Conservation (phyloP, 257 asterid species). For the Hygrophila difformis region DNA sequence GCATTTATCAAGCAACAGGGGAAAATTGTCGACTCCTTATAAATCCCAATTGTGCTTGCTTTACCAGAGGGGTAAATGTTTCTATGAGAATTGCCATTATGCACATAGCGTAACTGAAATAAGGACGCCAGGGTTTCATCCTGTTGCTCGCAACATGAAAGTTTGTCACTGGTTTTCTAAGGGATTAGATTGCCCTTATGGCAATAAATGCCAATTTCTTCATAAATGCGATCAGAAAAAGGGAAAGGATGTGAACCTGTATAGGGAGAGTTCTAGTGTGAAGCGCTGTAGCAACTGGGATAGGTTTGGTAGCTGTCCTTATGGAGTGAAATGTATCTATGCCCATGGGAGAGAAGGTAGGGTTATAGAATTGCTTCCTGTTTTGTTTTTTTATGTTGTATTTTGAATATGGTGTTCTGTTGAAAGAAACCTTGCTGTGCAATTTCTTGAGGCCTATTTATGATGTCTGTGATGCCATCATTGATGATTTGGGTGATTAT, state of each 20-base stretch:
- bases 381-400: not conserved
- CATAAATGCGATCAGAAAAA: conserved; percentile 16
- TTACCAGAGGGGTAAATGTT: conserved; percentile 34
- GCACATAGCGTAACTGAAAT: conserved; percentile 23
- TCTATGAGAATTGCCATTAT: conserved; percentile 33
- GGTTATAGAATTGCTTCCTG: not conserved
- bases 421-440: too few species aligned
- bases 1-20: conserved; percentile 15
- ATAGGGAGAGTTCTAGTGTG: too few species aligned
- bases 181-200: conserved; percentile 37
- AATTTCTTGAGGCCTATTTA: too few species aligned
- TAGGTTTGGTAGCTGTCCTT: conserved; percentile 25
- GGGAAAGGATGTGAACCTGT: not conserved
- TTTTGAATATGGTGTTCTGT: too few species aligned
- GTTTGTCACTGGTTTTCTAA: conserved; percentile 15
- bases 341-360: conserved; percentile 63
- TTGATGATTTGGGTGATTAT: too few species aligned
- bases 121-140: conserved; percentile 4
- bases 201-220: conserved; percentile 19
- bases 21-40: conserved; percentile 10
- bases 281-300: conserved; percentile 34
- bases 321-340: conserved; percentile 30
- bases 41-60: conserved; percentile 24
- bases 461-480: too few species aligned
- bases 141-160: not conserved